Evolutionary conservation across 495 filamentous ascomycete genomes (phyloP), one percentile per base, ranked within the genome.

Genomic region (Xylaria nigripes): DNA sequence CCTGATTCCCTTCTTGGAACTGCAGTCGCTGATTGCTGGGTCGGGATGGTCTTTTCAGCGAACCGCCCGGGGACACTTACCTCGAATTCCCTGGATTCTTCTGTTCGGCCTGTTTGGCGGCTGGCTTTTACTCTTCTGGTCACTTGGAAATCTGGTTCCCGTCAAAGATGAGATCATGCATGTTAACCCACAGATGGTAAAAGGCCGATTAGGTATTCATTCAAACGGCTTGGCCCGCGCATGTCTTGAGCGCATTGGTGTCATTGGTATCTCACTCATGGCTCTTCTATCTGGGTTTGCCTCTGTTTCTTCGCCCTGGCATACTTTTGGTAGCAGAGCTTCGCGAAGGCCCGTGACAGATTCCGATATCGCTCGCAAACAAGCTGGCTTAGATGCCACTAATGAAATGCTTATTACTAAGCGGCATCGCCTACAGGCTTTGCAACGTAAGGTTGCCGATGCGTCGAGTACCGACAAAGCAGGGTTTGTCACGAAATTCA

Each of bases 191-290:
- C 60, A 49, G 30, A 60, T 64, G 50, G 45, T 56, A 38, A 61
- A 52, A 15, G 50, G 49, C 38, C 42, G 62, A 46, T 55, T 50
- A 51, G 50, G 62, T 6, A 13, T 54, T 9, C 47, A 56, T 16
- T 62, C 64, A 3, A 58, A 44, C 34, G 58, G 54, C 34, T 63
- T 90, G 52, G 81, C 76, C 48, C 81, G 89, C 62, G 87, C 83
- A 22, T 89, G 86, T 69, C 72, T 91, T 41, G 86, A 89, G 66
- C 72, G 87, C 32, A 82, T 93, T 16, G 87, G 86, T 15, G 80
- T 92, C 29, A 86, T 90, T 61, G 88, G 88, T 12, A 86, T 92
- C 27, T 85, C 82, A 48, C 70, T 89, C 29, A 91, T 93, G 88
- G 87, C 87, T 8, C 72, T 87, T 19, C 72, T 93, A 29, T 86